Base-by-base conservation (phyloP, 164 flowering plant genomes). In the Liquidambar formosana region DNA sequence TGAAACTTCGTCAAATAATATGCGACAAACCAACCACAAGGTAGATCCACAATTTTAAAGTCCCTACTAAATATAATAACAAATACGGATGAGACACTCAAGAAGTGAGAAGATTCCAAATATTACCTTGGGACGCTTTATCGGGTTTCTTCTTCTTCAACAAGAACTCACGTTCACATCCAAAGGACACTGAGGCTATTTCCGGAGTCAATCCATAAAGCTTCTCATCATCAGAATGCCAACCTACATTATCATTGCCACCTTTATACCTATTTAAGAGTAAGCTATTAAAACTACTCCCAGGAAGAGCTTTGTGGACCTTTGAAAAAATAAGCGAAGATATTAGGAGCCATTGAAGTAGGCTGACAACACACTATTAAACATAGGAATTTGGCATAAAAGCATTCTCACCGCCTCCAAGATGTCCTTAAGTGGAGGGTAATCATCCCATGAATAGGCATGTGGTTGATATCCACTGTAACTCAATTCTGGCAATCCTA, bases 191-290 rank as follows among this genome's bases (percentile, higher is more conserved):
- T 0, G 97, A 95, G 4, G 93, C 99, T 67, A 95, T 95, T 74
- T 91, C 89, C 5, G 97, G 97, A 61, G 90, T 83, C 10, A 75
- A 76, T 26, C 97, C 99, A 74, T 95, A 95, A 38, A 95, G 83
- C 70, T 91, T 91, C 82, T 95, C 99, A 75, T 91, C 94, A 78
- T 95, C 99, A 69, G 99, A 76, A 82, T 95, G 99, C 99, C 97
- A 95, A 64, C 88, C 84, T 27, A 91, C 99, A 77, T 85, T 85
- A 72, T 95, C 99, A 66, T 84, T 81, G 33, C 97, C 97, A 57
- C 80, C 84, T 72, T 88, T 89, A 72, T 95, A 95, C 77, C 93
- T 83, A 72, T 95, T 95, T 64, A 95, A 71, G 38, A 95, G 83
- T 74, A 95, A 69, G 85, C 94, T 93, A 78, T 94, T 92, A 64